Evolutionary conservation across 2,329 filamentous ascomycete species (phyloP), one percentile per base, ranked within the genome.

Genomic region (Stachybotrys chartarum): DNA sequence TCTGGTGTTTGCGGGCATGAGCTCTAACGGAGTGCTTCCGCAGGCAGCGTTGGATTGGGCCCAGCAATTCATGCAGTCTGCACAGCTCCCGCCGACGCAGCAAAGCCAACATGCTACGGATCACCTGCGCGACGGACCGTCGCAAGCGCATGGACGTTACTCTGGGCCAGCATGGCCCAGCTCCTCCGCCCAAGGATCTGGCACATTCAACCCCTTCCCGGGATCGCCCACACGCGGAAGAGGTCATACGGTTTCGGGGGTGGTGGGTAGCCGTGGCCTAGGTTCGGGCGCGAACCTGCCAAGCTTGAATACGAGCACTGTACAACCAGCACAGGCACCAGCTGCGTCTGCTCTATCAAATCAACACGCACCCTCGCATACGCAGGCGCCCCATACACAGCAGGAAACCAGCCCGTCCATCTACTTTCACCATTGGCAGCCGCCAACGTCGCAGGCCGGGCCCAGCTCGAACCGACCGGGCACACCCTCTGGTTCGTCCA

Each of bases 361-460:
- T 63, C 67, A 75, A 58, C 64, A 70, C 72, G 70, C 67, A 63
- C 75, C 71, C 50, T 55, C 69, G 64, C 79, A 79, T 70, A 78
- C 75, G 66, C 81, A 77, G 65, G 77, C 74, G 45, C 79, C 83
- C 54, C 54, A 79, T 35, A 58, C 81, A 57, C 83, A 85, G 63
- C 81, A 87, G 61, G 83, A 85, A 59, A 80, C 84, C 17, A 90
- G 88, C 46, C 85, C 87, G 0, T 88, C 86, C 24, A 88, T 96
- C 51, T 94, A 90, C 70, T 96, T 96, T 69, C 90, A 96, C 67
- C 90, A 96, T 68, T 96, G 91, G 91, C 88, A 93, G 57, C 91
- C 91, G 50, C 91, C 91, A 14, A 81, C 79, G 24, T 81, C 84
- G 59, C 81, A 88, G 70, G 76, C 78, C 60, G 79, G 81, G 57